Conservation (phyloP, 2,329 filamentous ascomycete genomes). For the Fusarium haematococcum region DNA sequence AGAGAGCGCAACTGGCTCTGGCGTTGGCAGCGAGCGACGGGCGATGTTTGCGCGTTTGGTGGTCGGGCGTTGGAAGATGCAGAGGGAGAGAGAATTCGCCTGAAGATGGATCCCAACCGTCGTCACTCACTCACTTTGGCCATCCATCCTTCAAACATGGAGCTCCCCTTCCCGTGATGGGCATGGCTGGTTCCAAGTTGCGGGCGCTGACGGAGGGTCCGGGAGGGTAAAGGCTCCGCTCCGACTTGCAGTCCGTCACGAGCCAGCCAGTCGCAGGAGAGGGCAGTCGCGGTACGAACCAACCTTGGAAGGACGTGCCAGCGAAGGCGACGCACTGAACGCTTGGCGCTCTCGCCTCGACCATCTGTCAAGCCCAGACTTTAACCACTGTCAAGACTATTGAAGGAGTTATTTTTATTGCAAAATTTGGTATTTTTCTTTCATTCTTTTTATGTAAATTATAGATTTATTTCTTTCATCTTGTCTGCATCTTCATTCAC, state of each 20-base stretch:
- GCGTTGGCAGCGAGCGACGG: not conserved
- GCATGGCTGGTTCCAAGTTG: not conserved
- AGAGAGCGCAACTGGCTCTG: conserved; percentile 4
- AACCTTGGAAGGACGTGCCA: not conserved
- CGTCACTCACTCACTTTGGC: not conserved
- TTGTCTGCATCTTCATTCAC: not conserved
- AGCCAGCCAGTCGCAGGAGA: not conserved
- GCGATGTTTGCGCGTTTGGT: not conserved
- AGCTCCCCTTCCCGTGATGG: not conserved
- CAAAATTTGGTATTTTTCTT: not conserved
- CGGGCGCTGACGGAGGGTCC: conserved; percentile 17
- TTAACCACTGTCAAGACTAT: not conserved
- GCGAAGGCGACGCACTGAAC: not conserved
- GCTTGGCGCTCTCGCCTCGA: not conserved
- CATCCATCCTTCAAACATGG: not conserved
- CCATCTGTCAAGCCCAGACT: not conserved
- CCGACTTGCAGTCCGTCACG: not conserved
- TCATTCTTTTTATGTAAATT: not conserved
- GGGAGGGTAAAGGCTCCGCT: conserved; percentile 26
- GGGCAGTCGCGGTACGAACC: not conserved
- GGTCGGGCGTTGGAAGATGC: not conserved
- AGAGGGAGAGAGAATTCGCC: conserved; percentile 4
- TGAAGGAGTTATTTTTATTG: not conserved
- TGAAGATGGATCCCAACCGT: not conserved
- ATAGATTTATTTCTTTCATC: not conserved